Conservation (phyloP, 1,284 basidiomycete species). For the Tremellales sp. region DNA sequence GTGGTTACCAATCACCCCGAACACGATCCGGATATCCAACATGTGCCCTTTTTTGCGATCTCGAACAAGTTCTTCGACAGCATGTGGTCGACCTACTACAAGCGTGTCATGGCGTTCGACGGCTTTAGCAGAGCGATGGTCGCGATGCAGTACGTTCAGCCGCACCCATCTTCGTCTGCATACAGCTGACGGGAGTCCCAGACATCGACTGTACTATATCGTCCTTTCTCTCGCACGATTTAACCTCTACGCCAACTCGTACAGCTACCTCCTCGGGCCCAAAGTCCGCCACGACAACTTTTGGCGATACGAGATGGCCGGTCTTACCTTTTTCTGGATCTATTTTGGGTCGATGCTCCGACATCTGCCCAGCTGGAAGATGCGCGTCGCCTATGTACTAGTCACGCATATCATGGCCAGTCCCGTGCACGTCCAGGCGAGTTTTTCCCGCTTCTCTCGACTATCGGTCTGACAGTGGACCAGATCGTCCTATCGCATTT, state of each 20-base stretch:
- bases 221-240: conserved; percentile 89
- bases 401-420: conserved; percentile 55
- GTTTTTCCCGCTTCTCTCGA: conserved; percentile 9
- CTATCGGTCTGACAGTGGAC: conserved; percentile 2
- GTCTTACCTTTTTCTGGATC: conserved; percentile 53
- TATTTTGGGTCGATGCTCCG: conserved; percentile 53
- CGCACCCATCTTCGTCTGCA: not conserved
- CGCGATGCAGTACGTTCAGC: conserved; percentile 57
- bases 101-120: conserved; percentile 79
- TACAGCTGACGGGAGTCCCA: conserved; percentile 10
- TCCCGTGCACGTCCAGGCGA: conserved; percentile 56
- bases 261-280: conserved; percentile 61
- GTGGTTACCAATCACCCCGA: conserved; percentile 96
- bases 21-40: conserved; percentile 84
- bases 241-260: conserved; percentile 91
- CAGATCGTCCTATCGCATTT: conserved; percentile 98
- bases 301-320: conserved; percentile 51
- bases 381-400: conserved; percentile 52
- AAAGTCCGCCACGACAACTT: conserved; percentile 47
- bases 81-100: conserved; percentile 93
- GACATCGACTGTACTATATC: conserved; percentile 87
- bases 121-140: conserved; percentile 64
- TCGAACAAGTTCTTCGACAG: conserved; percentile 78
- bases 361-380: conserved; percentile 45
- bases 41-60: conserved; percentile 95